These are phyloP conservation scores for Lasiosphaeria hispida DNA, from an alignment of 495 filamentous ascomycete genomes.

Conservation along the genomic window DNA sequence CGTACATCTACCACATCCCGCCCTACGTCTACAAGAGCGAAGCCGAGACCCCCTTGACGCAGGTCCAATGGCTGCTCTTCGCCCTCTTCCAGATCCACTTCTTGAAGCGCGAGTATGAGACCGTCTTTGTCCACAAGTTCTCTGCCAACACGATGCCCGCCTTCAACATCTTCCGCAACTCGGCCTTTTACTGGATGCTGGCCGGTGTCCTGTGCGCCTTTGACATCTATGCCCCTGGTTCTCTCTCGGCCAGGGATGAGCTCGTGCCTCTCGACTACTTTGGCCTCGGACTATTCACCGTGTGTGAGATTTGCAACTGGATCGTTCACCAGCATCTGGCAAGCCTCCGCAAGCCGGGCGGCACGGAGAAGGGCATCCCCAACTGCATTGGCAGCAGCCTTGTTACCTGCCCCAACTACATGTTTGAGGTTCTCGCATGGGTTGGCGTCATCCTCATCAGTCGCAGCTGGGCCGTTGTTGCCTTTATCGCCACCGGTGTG, in stretches of 20 bases:
- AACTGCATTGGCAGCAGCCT: slow-evolving; percentile 76
- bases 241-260: slow-evolving; percentile 49
- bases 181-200: slow-evolving; percentile 83
- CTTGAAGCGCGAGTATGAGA: slow-evolving; percentile 92
- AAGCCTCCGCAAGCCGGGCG: slow-evolving; percentile 71
- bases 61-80: slow-evolving; percentile 68
- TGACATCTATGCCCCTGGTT: slow-evolving; percentile 76
- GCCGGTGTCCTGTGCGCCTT: slow-evolving; percentile 79
- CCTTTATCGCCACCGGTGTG: slow-evolving; percentile 68
- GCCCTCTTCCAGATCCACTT: slow-evolving; percentile 77
- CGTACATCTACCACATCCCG: slow-evolving; percentile 66
- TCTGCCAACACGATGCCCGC: slow-evolving; percentile 89
- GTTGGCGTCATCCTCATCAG: slow-evolving; percentile 71
- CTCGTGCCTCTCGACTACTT: slow-evolving; percentile 52
- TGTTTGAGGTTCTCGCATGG: slow-evolving; percentile 90
- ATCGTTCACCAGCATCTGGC: slow-evolving; percentile 74
- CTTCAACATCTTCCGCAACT: slow-evolving; percentile 86
- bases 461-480: slow-evolving; percentile 67
- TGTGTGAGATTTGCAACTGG: slow-evolving; percentile 78
- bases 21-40: slow-evolving; percentile 45
- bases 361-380: slow-evolving; percentile 84
- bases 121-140: slow-evolving; percentile 92
- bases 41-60: slow-evolving; percentile 48
- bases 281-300: slow-evolving; percentile 65
- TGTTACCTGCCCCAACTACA: slow-evolving; percentile 96